These are phyloP conservation scores for Metrosideros polymorpha DNA, from an alignment of 441 rosid genomes.

Conservation along the genomic window DNA sequence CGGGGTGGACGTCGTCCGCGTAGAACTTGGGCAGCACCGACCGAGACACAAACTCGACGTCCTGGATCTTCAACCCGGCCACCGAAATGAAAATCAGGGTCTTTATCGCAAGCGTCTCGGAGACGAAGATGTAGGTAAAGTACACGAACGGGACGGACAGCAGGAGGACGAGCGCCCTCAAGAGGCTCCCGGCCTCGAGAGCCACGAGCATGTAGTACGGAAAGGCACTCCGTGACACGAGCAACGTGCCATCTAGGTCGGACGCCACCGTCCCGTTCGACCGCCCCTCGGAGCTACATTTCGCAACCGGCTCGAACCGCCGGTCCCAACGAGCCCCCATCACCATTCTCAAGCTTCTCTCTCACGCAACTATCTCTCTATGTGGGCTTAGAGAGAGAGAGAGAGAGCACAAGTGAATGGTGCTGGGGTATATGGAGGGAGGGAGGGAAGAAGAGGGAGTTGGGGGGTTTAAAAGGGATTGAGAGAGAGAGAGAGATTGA, in stretches of 20 bases:
- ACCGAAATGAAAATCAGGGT: constrained; percentile 56
- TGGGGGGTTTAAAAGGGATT: background rate
- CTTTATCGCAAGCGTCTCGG: constrained; percentile 59
- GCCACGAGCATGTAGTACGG: constrained; percentile 86
- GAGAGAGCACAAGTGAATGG: background rate
- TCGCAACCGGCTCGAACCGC: constrained; percentile 38
- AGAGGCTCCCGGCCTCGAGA: constrained; percentile 82
- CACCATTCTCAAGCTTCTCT: background rate
- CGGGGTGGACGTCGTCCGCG: constrained; percentile 80
- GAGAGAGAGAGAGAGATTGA: background rate
- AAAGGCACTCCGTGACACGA: constrained; percentile 63
- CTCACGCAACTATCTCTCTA: background rate
- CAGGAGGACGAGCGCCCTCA: constrained; percentile 54
- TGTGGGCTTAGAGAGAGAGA: background rate
- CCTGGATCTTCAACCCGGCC: constrained; percentile 53
- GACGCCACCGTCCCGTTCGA: constrained; percentile 70
- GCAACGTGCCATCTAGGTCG: constrained; percentile 79
- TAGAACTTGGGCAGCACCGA: constrained; percentile 81
- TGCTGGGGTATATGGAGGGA: background rate
- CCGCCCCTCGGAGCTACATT: constrained; percentile 44
- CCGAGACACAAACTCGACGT: constrained; percentile 66
- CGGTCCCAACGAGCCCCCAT: constrained; percentile 39
- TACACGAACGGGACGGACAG: constrained; percentile 66
- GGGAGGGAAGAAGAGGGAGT: too few species aligned
- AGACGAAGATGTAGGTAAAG: constrained; percentile 42